phyloP scores from a whole-genome alignment of 2,329 filamentous ascomycete species.

The Chrysosporium queenslandicum region DNA sequence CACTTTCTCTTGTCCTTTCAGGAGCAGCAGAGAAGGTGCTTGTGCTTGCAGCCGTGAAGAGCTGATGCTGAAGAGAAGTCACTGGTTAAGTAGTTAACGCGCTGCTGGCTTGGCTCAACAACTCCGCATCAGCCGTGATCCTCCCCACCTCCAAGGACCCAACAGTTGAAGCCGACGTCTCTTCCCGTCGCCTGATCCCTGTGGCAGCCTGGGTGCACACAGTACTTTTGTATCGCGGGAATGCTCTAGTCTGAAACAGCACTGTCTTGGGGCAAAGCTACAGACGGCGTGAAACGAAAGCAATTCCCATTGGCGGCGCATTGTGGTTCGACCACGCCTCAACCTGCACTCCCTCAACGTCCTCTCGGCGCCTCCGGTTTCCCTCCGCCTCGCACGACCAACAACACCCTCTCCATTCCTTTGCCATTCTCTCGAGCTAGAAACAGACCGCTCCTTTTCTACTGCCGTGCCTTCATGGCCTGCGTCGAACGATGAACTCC shows the following conservation, averaged over 20 bases:
- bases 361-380: not conserved
- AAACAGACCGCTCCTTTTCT: not conserved
- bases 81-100: not conserved
- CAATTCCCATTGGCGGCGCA: not conserved
- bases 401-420: no score
- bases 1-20: no score
- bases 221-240: not conserved
- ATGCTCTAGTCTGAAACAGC: not conserved
- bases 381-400: no score
- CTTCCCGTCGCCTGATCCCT: not conserved
- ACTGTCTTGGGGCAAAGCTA: no score
- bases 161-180: not conserved
- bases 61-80: no score
- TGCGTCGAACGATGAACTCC: constrained; percentile 74
- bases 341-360: not conserved
- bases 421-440: no score
- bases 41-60: no score
- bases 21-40: no score
- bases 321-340: constrained; percentile 1
- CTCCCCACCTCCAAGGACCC: not conserved
- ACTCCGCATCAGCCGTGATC: not conserved
- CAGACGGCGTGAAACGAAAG: no score
- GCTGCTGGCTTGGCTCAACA: not conserved
- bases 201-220: not conserved
- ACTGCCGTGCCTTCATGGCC: constrained; percentile 40